phyloP scores from a whole-genome alignment of 768 basidiomycete genomes.

The Cystobasidium tubakii region DNA sequence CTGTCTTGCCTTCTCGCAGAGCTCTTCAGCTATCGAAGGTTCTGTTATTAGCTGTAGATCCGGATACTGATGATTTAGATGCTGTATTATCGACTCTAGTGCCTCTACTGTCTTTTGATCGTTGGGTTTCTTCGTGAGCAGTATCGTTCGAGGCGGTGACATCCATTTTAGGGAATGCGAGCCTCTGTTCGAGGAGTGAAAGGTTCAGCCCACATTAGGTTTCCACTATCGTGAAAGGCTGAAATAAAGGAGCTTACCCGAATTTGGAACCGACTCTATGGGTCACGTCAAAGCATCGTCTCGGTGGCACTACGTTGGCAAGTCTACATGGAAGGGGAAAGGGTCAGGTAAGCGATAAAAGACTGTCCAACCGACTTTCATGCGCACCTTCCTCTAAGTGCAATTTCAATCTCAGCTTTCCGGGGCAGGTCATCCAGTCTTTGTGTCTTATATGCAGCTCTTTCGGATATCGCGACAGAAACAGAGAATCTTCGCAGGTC shows the following conservation, averaged over 20 bases:
- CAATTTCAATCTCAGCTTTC: constrained; percentile 36
- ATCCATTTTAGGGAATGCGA: constrained; percentile 38
- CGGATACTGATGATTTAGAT: constrained; percentile 32
- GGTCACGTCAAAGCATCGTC: constrained; percentile 23
- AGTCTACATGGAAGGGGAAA: constrained; percentile 9
- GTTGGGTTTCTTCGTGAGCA: constrained; percentile 50
- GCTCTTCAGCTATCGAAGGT: constrained; percentile 20
- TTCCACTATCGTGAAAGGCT: background rate
- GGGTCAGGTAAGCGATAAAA: background rate
- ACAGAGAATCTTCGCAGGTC: background rate
- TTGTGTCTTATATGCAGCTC: background rate
- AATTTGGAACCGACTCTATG: constrained; percentile 39
- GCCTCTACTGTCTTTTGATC: constrained; percentile 47
- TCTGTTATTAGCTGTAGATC: constrained; percentile 42
- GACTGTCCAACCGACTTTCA: background rate
- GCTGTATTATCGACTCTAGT: constrained; percentile 43
- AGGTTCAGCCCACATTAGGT: background rate
- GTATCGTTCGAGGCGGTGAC: constrained; percentile 38
- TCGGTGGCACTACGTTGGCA: constrained; percentile 31
- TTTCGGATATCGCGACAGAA: background rate
- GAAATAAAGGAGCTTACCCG: constrained; percentile 23
- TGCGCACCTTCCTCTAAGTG: constrained; percentile 31
- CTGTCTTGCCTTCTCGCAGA: background rate
- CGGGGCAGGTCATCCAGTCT: background rate
- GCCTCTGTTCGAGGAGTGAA: constrained; percentile 12